Conservation (phyloP, 768 basidiomycete genomes). For the Naganishia randhawae region DNA sequence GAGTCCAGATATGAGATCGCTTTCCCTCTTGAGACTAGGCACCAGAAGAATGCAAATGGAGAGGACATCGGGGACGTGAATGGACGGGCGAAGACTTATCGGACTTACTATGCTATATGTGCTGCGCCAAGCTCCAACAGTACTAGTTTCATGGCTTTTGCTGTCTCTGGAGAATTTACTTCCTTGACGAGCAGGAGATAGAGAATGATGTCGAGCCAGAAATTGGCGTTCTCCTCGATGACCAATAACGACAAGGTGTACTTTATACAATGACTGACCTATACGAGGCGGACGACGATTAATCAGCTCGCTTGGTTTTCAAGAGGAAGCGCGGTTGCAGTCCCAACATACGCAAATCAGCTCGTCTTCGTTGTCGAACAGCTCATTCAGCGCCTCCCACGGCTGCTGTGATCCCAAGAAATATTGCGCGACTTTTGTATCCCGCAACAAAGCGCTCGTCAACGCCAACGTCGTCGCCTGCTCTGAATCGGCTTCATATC, state of each 20-base stretch:
- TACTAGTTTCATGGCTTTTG: background rate
- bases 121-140: conserved; percentile 10
- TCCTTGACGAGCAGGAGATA: conserved; percentile 9
- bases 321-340: too few relatives aligned
- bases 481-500: background rate
- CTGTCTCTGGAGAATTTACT: background rate
- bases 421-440: conserved; percentile 12
- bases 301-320: background rate
- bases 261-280: conserved; percentile 14
- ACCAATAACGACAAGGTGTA: conserved; percentile 8
- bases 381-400: background rate
- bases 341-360: background rate
- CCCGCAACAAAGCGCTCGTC: background rate
- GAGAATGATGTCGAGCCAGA: conserved; percentile 11
- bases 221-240: conserved; percentile 3
- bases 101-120: conserved; percentile 9
- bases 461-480: conserved; percentile 4
- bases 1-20: conserved; percentile 2
- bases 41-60: background rate
- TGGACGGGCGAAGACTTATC: background rate
- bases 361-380: background rate
- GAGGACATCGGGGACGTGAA: too few relatives aligned
- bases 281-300: background rate
- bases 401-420: background rate
- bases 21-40: conserved; percentile 3